Conservation (phyloP, 164 flowering plant genomes). For the Akebia trifoliata region DNA sequence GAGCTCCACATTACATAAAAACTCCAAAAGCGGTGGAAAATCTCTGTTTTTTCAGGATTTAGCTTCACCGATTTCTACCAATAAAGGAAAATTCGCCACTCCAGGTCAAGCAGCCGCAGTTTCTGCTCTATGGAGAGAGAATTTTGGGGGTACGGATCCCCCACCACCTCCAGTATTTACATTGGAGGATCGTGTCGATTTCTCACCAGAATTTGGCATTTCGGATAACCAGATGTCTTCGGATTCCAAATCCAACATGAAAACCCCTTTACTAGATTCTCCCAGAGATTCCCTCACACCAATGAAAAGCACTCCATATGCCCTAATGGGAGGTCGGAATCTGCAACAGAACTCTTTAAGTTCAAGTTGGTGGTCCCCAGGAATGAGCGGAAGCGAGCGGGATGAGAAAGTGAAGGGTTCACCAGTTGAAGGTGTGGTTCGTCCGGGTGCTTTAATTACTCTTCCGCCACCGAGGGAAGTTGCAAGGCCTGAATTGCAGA, state of each 20-base stretch:
- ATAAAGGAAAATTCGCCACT: slow-evolving; percentile 64
- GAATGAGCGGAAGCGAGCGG: slow-evolving; percentile 44
- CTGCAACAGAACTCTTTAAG: slow-evolving; percentile 47
- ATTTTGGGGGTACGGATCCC: slow-evolving; percentile 73
- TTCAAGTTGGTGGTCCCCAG: slow-evolving; percentile 81
- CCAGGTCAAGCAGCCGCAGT: slow-evolving; percentile 97
- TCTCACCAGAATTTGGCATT: slow-evolving; percentile 78
- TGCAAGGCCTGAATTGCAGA: slow-evolving; percentile 85
- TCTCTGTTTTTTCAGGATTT: slow-evolving; percentile 53
- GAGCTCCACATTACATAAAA: slow-evolving; percentile 33
- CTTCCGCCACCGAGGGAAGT: slow-evolving; percentile 92
- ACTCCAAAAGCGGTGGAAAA: slow-evolving; percentile 39
- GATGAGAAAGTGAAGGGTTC: slow-evolving; percentile 74
- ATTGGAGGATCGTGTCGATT: slow-evolving; percentile 76
- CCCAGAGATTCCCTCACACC: slow-evolving; percentile 51
- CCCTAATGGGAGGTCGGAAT: slow-evolving; percentile 34
- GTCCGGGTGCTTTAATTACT: slow-evolving; percentile 69
- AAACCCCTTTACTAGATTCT: slow-evolving; percentile 39
- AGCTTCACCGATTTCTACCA: slow-evolving; percentile 49
- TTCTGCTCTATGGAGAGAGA: slow-evolving; percentile 88
- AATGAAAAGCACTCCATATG: slow-evolving; percentile 47
- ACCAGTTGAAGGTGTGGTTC: slow-evolving; percentile 88
- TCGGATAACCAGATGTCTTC: slow-evolving; percentile 63
- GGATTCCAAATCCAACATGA: slow-evolving; percentile 48
- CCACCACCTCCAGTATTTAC: slow-evolving; percentile 95